Conservation (phyloP, 257 asterid species). For the Thymus quinquecostatus region DNA sequence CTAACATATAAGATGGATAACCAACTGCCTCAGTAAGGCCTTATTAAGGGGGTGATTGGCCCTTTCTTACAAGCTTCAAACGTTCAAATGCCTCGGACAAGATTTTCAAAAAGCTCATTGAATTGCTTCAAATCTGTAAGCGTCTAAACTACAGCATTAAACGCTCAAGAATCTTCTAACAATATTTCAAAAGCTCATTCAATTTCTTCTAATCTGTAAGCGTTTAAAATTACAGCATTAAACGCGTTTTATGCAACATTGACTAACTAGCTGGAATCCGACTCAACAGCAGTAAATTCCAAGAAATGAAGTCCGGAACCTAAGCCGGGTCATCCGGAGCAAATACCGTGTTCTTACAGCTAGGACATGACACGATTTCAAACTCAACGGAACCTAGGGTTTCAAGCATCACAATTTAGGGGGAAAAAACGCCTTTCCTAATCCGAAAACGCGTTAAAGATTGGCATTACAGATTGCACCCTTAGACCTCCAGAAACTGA, state of each 20-base stretch:
- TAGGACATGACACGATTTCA: not conserved
- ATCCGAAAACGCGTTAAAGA: not conserved
- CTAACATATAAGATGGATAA: too few species aligned
- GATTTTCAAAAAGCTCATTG: too few species aligned
- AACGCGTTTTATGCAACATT: not conserved
- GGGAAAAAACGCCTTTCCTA: not conserved
- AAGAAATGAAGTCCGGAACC: conserved; percentile 4
- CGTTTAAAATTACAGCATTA: not conserved
- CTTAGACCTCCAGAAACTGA: conserved; percentile 24
- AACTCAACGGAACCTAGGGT: conserved; percentile 5
- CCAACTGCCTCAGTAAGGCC: too few species aligned
- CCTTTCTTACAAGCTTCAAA: too few species aligned
- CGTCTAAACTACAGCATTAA: not conserved
- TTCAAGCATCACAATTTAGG: not conserved
- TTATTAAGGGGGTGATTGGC: too few species aligned
- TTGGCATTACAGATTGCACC: not conserved
- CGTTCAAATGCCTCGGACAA: too few species aligned
- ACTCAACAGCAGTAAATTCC: conserved; percentile 16
- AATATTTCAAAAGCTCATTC: not conserved
- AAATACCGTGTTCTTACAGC: not conserved
- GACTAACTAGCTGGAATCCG: not conserved
- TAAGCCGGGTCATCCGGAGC: not conserved
- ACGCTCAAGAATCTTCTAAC: not conserved
- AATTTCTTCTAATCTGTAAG: conserved; percentile 4
- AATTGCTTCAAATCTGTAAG: too few species aligned